These are phyloP conservation scores for Mortierella claussenii DNA, from an alignment of 192 early-diverging fungal genomes.

Conservation along the genomic window DNA sequence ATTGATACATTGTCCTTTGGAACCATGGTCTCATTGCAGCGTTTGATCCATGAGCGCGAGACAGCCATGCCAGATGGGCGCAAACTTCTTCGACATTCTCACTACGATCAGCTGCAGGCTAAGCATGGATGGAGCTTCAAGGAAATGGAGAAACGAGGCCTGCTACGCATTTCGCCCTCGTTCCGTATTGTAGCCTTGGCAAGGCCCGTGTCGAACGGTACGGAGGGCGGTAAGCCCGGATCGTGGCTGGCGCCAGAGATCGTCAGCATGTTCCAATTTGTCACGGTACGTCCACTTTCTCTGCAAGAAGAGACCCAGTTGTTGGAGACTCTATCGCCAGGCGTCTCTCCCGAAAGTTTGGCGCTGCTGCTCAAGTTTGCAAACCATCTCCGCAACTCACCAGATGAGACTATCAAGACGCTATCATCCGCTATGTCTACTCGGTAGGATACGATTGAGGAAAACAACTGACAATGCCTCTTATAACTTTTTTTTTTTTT, in stretches of 20 bases:
- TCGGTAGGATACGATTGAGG: constrained; percentile 55
- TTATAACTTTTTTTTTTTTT: background rate
- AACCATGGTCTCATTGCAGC: constrained; percentile 72
- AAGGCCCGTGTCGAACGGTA: constrained; percentile 60
- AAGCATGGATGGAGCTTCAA: constrained; percentile 58
- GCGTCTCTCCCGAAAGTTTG: constrained; percentile 58
- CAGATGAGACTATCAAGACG: constrained; percentile 67
- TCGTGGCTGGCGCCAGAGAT: constrained; percentile 80
- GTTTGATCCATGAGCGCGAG: constrained; percentile 76
- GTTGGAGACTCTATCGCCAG: constrained; percentile 61
- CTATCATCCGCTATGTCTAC: constrained; percentile 73
- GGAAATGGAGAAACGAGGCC: constrained; percentile 59
- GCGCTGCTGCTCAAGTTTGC: constrained; percentile 64
- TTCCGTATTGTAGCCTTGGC: constrained; percentile 82
- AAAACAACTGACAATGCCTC: background rate
- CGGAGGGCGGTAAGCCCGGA: constrained; percentile 56
- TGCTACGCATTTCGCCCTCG: constrained; percentile 72
- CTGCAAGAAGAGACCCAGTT: constrained; percentile 62
- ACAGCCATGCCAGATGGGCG: constrained; percentile 75
- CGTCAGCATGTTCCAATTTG: constrained; percentile 75
- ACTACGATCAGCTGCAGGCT: constrained; percentile 65
- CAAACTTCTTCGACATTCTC: constrained; percentile 60
- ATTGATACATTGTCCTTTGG: constrained; percentile 78
- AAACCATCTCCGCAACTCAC: constrained; percentile 64
- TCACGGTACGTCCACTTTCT: constrained; percentile 68